phyloP scores from a whole-genome alignment of 257 asterid genomes.

The Nicotiana tabacum region DNA sequence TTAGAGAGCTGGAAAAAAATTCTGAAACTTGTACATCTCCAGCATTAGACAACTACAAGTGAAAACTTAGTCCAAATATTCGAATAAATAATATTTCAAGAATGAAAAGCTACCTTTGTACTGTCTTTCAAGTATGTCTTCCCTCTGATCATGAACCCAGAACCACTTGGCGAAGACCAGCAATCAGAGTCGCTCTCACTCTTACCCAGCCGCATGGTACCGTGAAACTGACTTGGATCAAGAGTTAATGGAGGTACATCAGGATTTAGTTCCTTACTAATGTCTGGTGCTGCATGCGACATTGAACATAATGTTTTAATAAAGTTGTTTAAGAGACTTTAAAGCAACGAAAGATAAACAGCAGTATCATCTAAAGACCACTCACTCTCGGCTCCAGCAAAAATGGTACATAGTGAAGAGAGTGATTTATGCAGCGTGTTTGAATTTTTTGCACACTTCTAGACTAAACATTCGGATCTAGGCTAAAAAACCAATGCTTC shows the following conservation, averaged over 20 bases:
- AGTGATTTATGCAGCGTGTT: not conserved
- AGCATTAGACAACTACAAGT: not conserved
- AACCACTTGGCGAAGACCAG: conserved; percentile 89
- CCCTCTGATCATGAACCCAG: conserved; percentile 96
- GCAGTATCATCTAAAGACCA: not conserved
- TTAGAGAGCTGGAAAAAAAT: not conserved
- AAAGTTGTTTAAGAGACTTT: not conserved
- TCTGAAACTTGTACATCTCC: not conserved
- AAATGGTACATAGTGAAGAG: not conserved
- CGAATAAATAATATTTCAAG: not conserved
- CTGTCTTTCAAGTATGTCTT: conserved; percentile 83
- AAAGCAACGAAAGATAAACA: conserved; percentile 4
- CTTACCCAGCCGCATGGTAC: conserved; percentile 73
- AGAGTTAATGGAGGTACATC: conserved; percentile 47
- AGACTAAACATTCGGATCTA: not conserved
- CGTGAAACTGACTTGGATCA: conserved; percentile 51
- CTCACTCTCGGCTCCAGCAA: not conserved
- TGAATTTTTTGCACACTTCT: conserved; percentile 1
- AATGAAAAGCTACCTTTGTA: conserved; percentile 51
- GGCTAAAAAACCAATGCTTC: not conserved
- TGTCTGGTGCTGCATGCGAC: conserved; percentile 41
- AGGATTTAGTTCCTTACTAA: conserved; percentile 46
- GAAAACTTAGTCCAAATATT: not conserved
- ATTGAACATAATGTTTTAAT: conserved; percentile 9
- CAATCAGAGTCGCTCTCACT: conserved; percentile 71